Base-by-base conservation (phyloP, 305 asterid genomes). In the Vinca major region DNA sequence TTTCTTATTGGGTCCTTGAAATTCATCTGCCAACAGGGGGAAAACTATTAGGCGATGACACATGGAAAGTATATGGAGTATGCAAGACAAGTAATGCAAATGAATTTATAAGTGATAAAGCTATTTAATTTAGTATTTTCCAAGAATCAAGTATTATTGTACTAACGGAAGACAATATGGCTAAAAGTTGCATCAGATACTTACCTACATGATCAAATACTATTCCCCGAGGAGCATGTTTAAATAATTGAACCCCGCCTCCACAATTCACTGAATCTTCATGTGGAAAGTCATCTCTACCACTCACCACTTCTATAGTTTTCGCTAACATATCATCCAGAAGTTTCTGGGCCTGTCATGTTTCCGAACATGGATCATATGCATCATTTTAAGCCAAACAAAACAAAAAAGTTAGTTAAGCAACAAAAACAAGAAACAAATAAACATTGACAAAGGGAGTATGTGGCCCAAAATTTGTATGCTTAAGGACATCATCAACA, bases 181-280 rank as follows among this genome's bases (percentile, higher is more conserved):
- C 10, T 3, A 52, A 45, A 62, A 36, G 9, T 12, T 39, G 39
- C 21, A 55, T 37, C 33, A 21, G 26, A 50, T 68, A 57, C 80
- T 78, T 69, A 88, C 97, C 86, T 67, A 67, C 12, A 49, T 75
- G 84, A 79, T 90, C 94, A 63, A 87, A 90, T 66, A 80, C 80
- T 69, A 87, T 85, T 69, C 97, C 96, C 17, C 43, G 73, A 4
- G 97, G 94, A 72, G 97, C 95, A 48, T 53, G 78, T 81, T 68
- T 85, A 78, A 93, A 89, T 52, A 93, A 82, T 64, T 92, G 87
- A 78, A 92, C 77, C 72, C 98, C 97, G 68, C 80, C 77, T 75
- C 74, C 89, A 67, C 39, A 60, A 57, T 20, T n/a, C 12, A 60
- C 63, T 43, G 87, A 76, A 65, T 72, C 88, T 73, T 82, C 77